Conservation (phyloP, 2,329 filamentous ascomycete genomes). For the Botrytis pseudocinerea region DNA sequence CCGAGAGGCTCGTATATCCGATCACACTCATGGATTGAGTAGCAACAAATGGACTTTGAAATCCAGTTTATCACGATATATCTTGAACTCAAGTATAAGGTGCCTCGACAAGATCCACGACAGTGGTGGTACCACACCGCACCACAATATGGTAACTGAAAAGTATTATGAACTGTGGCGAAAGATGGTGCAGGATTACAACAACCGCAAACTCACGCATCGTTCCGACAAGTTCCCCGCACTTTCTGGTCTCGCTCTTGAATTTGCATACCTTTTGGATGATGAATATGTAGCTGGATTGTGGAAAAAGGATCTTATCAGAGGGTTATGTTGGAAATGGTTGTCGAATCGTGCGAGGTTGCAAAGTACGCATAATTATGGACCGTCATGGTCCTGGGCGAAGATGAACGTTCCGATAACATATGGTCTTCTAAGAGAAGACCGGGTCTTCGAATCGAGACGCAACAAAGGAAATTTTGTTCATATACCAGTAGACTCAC, state of each 20-base stretch:
- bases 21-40: neutral
- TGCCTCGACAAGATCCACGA: constrained; percentile 21
- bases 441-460: neutral
- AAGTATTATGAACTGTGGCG: constrained; percentile 22
- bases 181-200: constrained; percentile 24
- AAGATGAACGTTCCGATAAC: constrained; percentile 22
- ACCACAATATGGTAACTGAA: constrained; percentile 4
- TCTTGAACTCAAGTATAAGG: constrained; percentile 9
- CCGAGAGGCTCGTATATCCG: constrained; percentile 11
- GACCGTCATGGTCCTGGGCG: constrained; percentile 23
- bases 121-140: neutral
- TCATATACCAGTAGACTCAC: constrained; percentile 1
- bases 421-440: constrained; percentile 13
- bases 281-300: constrained; percentile 25
- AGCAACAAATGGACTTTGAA: constrained; percentile 10
- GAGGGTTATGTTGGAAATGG: constrained; percentile 24
- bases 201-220: constrained; percentile 22
- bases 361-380: constrained; percentile 5
- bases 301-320: constrained; percentile 22
- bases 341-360: neutral
- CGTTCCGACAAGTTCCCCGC: constrained; percentile 22
- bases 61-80: constrained; percentile 9
- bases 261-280: constrained; percentile 13
- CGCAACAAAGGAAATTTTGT: neutral
- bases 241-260: constrained; percentile 23